Conservation (phyloP, 345 rosid genomes). For the Theobroma cacao region DNA sequence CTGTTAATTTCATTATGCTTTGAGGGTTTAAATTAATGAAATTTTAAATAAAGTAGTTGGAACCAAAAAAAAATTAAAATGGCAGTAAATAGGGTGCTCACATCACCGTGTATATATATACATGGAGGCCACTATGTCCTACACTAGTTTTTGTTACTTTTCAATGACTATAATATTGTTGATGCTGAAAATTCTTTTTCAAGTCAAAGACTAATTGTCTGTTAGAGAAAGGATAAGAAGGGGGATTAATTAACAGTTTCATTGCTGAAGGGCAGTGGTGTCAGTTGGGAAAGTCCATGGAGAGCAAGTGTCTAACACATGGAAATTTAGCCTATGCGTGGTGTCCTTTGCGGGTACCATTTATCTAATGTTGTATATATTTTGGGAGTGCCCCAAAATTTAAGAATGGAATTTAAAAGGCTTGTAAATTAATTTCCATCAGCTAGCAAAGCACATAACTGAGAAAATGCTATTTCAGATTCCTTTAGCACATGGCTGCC, state of each 20-base stretch:
- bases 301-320: background rate
- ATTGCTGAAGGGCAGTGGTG: background rate
- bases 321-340: background rate
- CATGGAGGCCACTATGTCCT: conserved; percentile 15
- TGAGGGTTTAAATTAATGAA: background rate
- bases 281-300: background rate
- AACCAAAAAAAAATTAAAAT: background rate
- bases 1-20: background rate
- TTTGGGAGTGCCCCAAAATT: too few species aligned
- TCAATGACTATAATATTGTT: background rate
- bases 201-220: background rate
- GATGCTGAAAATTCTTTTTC: background rate
- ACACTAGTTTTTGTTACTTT: background rate
- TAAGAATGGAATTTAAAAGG: background rate
- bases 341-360: background rate
- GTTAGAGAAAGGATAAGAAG: too few species aligned
- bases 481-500: background rate
- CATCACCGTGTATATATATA: background rate
- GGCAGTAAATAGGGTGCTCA: background rate
- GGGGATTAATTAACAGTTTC: too few species aligned
- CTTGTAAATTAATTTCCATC: background rate
- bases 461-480: background rate
- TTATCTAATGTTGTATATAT: too few species aligned
- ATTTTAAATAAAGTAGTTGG: background rate
- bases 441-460: background rate